Percentiles rank a stretch among this genome's conserved stretches.
These are phyloP conservation scores for Ceratocystis huliohia DNA, from an alignment of 2,329 filamentous ascomycete species.

Conservation along the genomic window DNA sequence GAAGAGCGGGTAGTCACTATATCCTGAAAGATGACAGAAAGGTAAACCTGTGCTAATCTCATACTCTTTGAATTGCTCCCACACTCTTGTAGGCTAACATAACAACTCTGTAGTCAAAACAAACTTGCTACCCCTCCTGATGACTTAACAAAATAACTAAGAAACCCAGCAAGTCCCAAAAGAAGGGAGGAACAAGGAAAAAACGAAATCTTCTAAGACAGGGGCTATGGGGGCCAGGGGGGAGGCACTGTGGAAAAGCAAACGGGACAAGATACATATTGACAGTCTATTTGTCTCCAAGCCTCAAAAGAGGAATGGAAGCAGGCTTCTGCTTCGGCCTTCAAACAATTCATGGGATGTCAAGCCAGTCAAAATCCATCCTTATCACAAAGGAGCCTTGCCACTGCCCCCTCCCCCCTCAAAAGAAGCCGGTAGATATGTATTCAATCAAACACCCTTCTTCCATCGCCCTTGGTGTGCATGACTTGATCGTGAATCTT, in stretches of 20 bases:
- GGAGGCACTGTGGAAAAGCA: neutral
- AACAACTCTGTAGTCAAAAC: neutral
- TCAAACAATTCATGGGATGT: no score
- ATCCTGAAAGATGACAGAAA: neutral
- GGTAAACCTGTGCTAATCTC: neutral
- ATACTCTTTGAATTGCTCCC: neutral
- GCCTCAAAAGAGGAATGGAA: conserved; percentile 4
- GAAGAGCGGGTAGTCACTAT: neutral
- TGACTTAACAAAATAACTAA: neutral
- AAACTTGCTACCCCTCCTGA: neutral
- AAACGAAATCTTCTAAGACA: neutral
- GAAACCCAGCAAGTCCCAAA: neutral
- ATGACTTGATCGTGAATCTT: no score
- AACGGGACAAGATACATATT: neutral
- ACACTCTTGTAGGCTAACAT: no score
- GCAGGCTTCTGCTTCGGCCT: neutral
- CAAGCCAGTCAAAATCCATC: neutral
- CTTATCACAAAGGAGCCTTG: neutral
- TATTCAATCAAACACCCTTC: no score
- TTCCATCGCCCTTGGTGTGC: no score
- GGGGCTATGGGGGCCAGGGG: neutral
- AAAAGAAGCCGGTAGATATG: no score
- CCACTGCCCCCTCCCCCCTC: no score
- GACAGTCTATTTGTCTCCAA: neutral
- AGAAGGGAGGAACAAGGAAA: neutral